These are phyloP conservation scores for Clathrospora elynae DNA, from an alignment of 2,329 filamentous ascomycete genomes.

Conservation along the genomic window DNA sequence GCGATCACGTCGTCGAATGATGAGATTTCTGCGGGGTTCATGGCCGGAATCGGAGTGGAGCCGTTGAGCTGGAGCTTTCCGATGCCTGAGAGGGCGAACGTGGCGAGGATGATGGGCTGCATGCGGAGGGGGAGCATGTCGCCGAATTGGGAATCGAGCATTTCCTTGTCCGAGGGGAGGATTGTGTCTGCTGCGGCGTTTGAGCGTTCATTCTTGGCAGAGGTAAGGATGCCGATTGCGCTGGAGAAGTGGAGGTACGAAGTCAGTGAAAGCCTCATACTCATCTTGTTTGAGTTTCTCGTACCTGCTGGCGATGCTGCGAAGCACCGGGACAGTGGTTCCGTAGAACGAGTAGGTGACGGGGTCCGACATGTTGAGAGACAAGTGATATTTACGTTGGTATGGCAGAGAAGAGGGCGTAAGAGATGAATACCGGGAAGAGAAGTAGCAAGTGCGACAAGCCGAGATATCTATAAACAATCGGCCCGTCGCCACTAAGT, in stretches of 20 bases:
- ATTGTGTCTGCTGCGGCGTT: constrained; percentile 7
- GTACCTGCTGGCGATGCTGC: constrained; percentile 9
- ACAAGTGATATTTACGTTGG: too few relatives aligned
- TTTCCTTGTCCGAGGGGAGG: constrained; percentile 21
- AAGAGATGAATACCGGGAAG: too few relatives aligned
- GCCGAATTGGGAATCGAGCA: constrained; percentile 23
- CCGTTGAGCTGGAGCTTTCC: constrained; percentile 13
- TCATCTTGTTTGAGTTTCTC: too few relatives aligned
- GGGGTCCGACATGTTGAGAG: constrained; percentile 21
- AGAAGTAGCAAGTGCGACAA: constrained; percentile 1
- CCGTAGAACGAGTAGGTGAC: constrained; percentile 26
- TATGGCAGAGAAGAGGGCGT: too few relatives aligned
- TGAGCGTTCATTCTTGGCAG: constrained; percentile 24
- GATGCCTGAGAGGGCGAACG: constrained; percentile 19
- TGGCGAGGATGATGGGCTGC: constrained; percentile 25
- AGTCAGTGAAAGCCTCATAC: too few relatives aligned
- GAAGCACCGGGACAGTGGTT: constrained; percentile 21
- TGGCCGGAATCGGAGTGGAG: constrained; percentile 3
- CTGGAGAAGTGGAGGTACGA: too few relatives aligned
- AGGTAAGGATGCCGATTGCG: constrained; percentile 23
- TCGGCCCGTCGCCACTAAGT: too few relatives aligned
- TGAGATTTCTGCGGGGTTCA: constrained; percentile 16
- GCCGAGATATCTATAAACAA: not conserved
- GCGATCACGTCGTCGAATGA: constrained; percentile 26
- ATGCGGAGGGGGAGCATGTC: constrained; percentile 29